These are phyloP conservation scores for Furcasterigmium sp. DNA, from an alignment of 2,329 filamentous ascomycete species.

Conservation along the genomic window DNA sequence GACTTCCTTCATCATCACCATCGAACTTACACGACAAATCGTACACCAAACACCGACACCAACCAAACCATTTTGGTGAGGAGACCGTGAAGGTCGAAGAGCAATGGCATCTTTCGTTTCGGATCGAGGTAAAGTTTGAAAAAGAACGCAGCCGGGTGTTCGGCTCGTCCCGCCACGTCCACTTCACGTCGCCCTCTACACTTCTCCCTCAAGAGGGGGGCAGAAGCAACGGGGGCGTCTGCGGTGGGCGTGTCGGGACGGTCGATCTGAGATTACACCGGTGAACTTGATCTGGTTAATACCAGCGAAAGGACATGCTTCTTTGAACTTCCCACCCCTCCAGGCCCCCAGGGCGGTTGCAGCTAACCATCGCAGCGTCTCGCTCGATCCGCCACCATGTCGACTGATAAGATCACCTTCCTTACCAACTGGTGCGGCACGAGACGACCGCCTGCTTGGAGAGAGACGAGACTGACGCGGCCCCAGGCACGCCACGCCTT, in stretches of 20 bases:
- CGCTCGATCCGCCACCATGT: conserved; percentile 53
- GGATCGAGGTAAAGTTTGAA: conserved; percentile 41
- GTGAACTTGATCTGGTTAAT: conserved; percentile 84
- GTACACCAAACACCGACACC: neutral
- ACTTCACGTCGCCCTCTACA: conserved; percentile 7
- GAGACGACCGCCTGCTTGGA: conserved; percentile 11
- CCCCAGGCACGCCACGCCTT: conserved; percentile 71
- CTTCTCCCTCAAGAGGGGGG: conserved; percentile 13
- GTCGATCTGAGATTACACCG: conserved; percentile 69
- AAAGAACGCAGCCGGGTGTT: conserved; percentile 44
- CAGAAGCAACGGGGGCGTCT: conserved; percentile 3
- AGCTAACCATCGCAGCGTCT: conserved; percentile 43
- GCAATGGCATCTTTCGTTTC: conserved; percentile 21
- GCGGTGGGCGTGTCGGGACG: conserved; percentile 10
- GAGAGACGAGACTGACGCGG: conserved; percentile 5
- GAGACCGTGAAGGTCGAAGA: conserved; percentile 10
- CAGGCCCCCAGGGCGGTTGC: conserved; percentile 19
- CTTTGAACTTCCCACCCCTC: conserved; percentile 42
- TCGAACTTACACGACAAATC: too few relatives aligned
- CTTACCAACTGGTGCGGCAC: conserved; percentile 72
- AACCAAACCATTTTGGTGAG: neutral
- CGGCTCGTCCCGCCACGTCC: conserved; percentile 13
- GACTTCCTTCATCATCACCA: too few relatives aligned
- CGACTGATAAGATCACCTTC: conserved; percentile 81
- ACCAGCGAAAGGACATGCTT: conserved; percentile 85